Conservation (phyloP, 2,329 filamentous ascomycete species). For the Diaporthe sp. region DNA sequence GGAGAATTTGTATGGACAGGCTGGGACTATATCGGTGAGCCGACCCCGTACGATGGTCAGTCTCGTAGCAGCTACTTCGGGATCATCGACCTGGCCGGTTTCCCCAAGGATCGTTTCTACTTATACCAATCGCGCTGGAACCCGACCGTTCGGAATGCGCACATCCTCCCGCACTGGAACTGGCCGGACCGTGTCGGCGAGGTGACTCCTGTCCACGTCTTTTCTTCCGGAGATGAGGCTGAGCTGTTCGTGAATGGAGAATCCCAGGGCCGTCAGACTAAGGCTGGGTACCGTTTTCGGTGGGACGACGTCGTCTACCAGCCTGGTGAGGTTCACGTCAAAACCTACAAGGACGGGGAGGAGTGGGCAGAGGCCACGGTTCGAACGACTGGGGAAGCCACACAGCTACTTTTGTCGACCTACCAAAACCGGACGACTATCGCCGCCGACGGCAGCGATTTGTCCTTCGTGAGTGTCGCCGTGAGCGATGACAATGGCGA, state of each 20-base stretch:
- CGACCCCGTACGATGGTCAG: conserved; percentile 59
- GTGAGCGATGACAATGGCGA: conserved; percentile 61
- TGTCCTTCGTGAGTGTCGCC: conserved; percentile 61
- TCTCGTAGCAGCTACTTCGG: conserved; percentile 68
- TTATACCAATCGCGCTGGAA: conserved; percentile 69
- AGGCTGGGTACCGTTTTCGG: conserved; percentile 61
- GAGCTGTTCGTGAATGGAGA: conserved; percentile 68
- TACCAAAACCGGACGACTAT: conserved; percentile 55
- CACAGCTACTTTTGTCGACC: conserved; percentile 54
- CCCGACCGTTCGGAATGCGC: conserved; percentile 61
- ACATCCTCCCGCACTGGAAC: conserved; percentile 71
- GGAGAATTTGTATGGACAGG: conserved; percentile 69
- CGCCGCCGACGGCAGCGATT: conserved; percentile 57
- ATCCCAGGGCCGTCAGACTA: conserved; percentile 58
- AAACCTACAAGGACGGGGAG: conserved; percentile 62
- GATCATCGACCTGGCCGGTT: conserved; percentile 70
- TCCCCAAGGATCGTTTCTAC: conserved; percentile 69
- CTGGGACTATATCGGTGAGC: conserved; percentile 65
- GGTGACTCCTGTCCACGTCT: conserved; percentile 68
- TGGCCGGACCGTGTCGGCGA: conserved; percentile 64
- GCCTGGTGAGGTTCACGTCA: conserved; percentile 62
- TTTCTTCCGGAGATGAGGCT: conserved; percentile 64
- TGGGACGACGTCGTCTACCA: conserved; percentile 66
- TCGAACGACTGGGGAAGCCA: conserved; percentile 57
- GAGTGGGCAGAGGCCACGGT: conserved; percentile 61